Conservation (phyloP, 345 rosid genomes). For the Camelina hispida region DNA sequence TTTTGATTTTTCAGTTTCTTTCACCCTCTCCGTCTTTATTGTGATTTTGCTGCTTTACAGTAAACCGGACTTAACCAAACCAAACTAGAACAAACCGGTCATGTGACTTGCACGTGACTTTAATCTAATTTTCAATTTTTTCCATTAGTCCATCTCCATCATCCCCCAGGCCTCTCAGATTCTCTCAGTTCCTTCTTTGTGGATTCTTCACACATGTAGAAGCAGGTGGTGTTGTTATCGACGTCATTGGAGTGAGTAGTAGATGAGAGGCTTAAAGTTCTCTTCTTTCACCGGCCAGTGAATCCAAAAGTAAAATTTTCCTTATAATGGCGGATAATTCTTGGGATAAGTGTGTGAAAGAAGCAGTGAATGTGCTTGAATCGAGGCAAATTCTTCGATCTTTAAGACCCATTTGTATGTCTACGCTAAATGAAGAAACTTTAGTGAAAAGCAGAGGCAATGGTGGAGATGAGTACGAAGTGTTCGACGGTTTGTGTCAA, state of each 20-base stretch:
- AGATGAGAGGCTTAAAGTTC: too few relatives aligned
- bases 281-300: too few relatives aligned
- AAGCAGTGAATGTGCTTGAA: conserved; percentile 72
- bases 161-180: background rate
- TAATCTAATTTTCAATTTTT: too few relatives aligned
- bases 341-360: conserved; percentile 79
- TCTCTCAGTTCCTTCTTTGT: too few relatives aligned
- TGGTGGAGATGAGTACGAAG: conserved; percentile 53
- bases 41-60: background rate
- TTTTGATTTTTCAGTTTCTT: background rate
- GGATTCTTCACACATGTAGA: too few relatives aligned
- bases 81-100: conserved; percentile 25
- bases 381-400: conserved; percentile 75
- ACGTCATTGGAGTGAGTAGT: too few relatives aligned
- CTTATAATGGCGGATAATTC: conserved; percentile 43
- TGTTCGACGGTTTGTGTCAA: conserved; percentile 71
- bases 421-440: conserved; percentile 30
- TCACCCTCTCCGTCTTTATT: background rate
- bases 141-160: too few relatives aligned
- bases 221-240: too few relatives aligned
- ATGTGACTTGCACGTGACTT: conserved; percentile 25
- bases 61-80: conserved; percentile 33
- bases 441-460: background rate
- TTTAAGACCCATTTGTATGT: conserved; percentile 71
- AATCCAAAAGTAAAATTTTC: too few relatives aligned